phyloP scores from a whole-genome alignment of 1,284 basidiomycete species.

The Pterula multifida region DNA sequence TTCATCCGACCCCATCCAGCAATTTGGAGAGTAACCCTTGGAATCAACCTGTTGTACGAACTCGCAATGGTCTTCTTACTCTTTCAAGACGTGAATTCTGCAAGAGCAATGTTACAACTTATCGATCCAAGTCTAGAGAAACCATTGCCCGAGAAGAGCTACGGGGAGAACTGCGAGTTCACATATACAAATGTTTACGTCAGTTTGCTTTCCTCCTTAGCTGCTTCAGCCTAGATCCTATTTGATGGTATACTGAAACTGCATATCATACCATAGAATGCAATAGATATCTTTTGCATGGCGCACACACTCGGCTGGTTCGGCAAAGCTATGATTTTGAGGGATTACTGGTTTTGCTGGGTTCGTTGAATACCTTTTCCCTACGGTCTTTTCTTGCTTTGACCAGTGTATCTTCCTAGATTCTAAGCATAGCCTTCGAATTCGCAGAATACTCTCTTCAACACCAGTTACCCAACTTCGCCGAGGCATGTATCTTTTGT shows the following conservation, averaged over 20 bases:
- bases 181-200: constrained; percentile 60
- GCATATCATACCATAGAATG: constrained; percentile 32
- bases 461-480: constrained; percentile 75
- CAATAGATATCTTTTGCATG: constrained; percentile 73
- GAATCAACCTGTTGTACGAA: constrained; percentile 72
- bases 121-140: constrained; percentile 62
- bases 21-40: constrained; percentile 66
- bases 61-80: constrained; percentile 69
- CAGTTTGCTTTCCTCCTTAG: constrained; percentile 15
- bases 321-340: constrained; percentile 73
- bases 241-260: too few species aligned
- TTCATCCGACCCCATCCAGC: constrained; percentile 66
- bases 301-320: constrained; percentile 80
- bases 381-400: constrained; percentile 6
- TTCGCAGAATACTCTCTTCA: constrained; percentile 76
- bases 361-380: constrained; percentile 23
- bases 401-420: constrained; percentile 34
- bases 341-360: constrained; percentile 88
- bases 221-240: too few species aligned
- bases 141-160: constrained; percentile 70
- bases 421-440: constrained; percentile 75
- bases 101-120: constrained; percentile 64
- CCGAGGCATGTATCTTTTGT: constrained; percentile 41
- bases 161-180: constrained; percentile 67
- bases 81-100: constrained; percentile 73